A percentile compares a stretch with the other conserved stretches of the same genome.
These are phyloP conservation scores for Yamadazyma akitaensis DNA, from an alignment of 805 yeast species.

Conservation along the genomic window DNA sequence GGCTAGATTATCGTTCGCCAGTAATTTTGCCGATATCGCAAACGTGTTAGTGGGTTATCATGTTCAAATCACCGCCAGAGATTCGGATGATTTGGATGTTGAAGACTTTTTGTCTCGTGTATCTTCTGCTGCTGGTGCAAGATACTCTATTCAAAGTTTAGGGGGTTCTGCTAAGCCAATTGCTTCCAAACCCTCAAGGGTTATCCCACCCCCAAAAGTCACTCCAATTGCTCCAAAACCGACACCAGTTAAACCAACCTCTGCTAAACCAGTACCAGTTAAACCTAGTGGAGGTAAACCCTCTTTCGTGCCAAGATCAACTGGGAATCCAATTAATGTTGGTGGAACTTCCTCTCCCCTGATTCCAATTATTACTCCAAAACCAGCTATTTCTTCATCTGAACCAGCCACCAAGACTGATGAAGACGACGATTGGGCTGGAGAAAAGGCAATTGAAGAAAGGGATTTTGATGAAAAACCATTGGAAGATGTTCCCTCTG, in stretches of 20 bases:
- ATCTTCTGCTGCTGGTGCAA: constrained; percentile 92
- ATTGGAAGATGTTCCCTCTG: constrained; percentile 51
- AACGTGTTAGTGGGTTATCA: constrained; percentile 78
- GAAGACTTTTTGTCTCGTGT: constrained; percentile 71
- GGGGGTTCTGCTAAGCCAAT: constrained; percentile 24
- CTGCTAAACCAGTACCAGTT: constrained; percentile 6
- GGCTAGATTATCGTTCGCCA: constrained; percentile 70
- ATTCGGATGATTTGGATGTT: constrained; percentile 81
- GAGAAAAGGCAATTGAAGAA: constrained; percentile 54
- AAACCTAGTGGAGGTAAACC: constrained; percentile 16
- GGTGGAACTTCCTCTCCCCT: constrained; percentile 15
- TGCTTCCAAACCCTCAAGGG: constrained; percentile 21
- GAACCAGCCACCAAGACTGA: constrained; percentile 18
- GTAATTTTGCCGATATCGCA: constrained; percentile 73
- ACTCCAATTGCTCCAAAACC: constrained; percentile 24
- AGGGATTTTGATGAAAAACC: constrained; percentile 52
- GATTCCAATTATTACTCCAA: constrained; percentile 6
- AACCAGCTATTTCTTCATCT: constrained; percentile 17
- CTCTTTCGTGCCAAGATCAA: constrained; percentile 31
- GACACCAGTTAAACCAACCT: constrained; percentile 17
- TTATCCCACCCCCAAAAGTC: not conserved
- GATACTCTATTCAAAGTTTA: constrained; percentile 46
- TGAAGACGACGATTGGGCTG: constrained; percentile 69
- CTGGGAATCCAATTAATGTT: constrained; percentile 40
- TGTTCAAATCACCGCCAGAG: constrained; percentile 96